Percentiles rank a stretch among this genome's conserved stretches.
Evolutionary conservation across 768 basidiomycete genomes (phyloP).

Genomic region (Naganishia kalamii): DNA sequence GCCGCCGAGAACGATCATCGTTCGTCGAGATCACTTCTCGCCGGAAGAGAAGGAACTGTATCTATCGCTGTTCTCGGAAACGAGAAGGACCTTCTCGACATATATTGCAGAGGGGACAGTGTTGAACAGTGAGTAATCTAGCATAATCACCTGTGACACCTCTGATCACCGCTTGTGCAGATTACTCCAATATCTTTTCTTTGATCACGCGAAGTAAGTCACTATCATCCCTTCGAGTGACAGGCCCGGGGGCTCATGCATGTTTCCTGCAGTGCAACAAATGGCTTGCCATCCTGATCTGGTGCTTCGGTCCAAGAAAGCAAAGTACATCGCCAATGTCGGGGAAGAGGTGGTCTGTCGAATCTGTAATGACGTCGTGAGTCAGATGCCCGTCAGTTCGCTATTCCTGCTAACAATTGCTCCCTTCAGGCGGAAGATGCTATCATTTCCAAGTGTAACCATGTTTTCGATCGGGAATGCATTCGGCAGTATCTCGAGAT

Average conservation of each 20-base stretch:
- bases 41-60: slow-evolving; percentile 96
- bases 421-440: slow-evolving; percentile 68
- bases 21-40: slow-evolving; percentile 86
- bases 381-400: not conserved
- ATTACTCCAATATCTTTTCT: slow-evolving; percentile 47
- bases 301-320: slow-evolving; percentile 78
- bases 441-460: slow-evolving; percentile 83
- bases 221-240: not conserved
- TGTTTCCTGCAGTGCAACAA: slow-evolving; percentile 37
- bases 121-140: slow-evolving; percentile 71
- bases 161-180: slow-evolving; percentile 22
- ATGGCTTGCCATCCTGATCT: slow-evolving; percentile 67
- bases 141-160: not conserved
- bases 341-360: slow-evolving; percentile 81
- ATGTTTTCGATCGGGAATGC: slow-evolving; percentile 93
- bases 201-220: slow-evolving; percentile 80
- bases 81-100: slow-evolving; percentile 81
- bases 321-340: slow-evolving; percentile 48
- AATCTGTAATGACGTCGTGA: slow-evolving; percentile 83
- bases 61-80: slow-evolving; percentile 81
- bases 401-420: not conserved
- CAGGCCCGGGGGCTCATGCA: slow-evolving; percentile 7
- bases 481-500: slow-evolving; percentile 85
- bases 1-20: slow-evolving; percentile 82
- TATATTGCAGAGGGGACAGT: slow-evolving; percentile 86